Percentiles rank a stretch among this genome's conserved stretches.
These are phyloP conservation scores for Tetrahymena thermophila DNA, from an alignment of 73 alveolate genomes.

Conservation along the genomic window DNA sequence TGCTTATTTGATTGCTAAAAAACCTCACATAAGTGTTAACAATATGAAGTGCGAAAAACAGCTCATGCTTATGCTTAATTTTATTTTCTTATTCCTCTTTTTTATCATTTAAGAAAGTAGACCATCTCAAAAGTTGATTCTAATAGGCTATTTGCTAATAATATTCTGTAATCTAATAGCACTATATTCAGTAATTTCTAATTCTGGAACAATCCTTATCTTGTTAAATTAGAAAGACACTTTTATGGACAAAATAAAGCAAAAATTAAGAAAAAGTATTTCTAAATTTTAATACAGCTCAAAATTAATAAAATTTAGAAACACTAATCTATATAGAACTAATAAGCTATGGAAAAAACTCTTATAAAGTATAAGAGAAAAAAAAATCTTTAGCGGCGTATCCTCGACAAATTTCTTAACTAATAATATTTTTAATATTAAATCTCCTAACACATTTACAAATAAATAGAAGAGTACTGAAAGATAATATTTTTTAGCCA, in stretches of 20 bases:
- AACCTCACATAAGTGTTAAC: background rate
- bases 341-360: background rate
- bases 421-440: too few species aligned
- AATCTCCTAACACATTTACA: too few species aligned
- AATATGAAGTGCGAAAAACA: background rate
- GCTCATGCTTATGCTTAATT: background rate
- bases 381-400: background rate
- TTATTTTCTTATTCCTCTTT: background rate
- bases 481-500: too few species aligned
- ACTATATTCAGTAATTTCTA: background rate
- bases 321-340: background rate
- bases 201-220: background rate
- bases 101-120: background rate
- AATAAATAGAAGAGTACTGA: too few species aligned
- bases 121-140: background rate
- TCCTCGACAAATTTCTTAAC: too few species aligned
- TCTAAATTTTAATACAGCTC: background rate
- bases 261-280: background rate
- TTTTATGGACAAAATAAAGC: background rate
- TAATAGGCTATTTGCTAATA: background rate
- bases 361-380: background rate
- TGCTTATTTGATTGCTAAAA: background rate
- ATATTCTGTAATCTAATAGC: background rate
- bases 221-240: background rate
- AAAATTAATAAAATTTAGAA: background rate